A percentile compares a stretch with the other conserved stretches of the same genome.
These are phyloP conservation scores for Millerozyma miso DNA, from an alignment of 805 yeast species.

Conservation along the genomic window DNA sequence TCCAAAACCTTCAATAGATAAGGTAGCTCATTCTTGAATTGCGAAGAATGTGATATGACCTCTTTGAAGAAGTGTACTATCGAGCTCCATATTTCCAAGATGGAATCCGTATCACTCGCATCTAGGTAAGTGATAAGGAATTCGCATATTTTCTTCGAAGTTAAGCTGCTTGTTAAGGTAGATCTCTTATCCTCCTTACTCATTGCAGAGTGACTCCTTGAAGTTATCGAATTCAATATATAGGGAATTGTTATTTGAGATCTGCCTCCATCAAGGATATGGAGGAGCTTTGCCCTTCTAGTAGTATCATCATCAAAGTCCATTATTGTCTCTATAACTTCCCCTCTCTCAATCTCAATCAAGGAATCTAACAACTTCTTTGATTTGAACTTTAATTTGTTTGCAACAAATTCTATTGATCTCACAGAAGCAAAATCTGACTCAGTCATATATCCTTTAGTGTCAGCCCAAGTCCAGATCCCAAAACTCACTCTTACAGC, in stretches of 20 bases:
- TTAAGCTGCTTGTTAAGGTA: slow-evolving; percentile 43
- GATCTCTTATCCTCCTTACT: slow-evolving; percentile 37
- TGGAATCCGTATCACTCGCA: slow-evolving; percentile 68
- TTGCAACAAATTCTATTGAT: slow-evolving; percentile 41
- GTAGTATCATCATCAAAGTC: slow-evolving; percentile 20
- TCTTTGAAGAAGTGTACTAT: slow-evolving; percentile 59
- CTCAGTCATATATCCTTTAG: slow-evolving; percentile 13
- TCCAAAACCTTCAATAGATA: slow-evolving; percentile 50
- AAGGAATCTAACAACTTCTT: slow-evolving; percentile 61
- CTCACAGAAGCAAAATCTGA: slow-evolving; percentile 13
- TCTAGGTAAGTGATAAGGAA: slow-evolving; percentile 60
- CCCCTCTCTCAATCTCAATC: slow-evolving; percentile 65
- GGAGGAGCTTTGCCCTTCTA: slow-evolving; percentile 52
- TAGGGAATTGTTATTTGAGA: slow-evolving; percentile 71
- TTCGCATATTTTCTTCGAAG: slow-evolving; percentile 40
- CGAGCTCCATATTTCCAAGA: slow-evolving; percentile 73
- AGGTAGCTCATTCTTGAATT: slow-evolving; percentile 49
- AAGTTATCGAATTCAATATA: slow-evolving; percentile 51
- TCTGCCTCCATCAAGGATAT: slow-evolving; percentile 79
- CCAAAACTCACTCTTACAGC: slow-evolving; percentile 51
- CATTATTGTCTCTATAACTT: slow-evolving; percentile 65
- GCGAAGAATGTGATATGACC: slow-evolving; percentile 41
- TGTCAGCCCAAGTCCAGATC: slow-evolving; percentile 72
- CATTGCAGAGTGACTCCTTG: slow-evolving; percentile 38
- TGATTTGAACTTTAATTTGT: slow-evolving; percentile 62